These are phyloP conservation scores for Fusarium sambucinum DNA, from an alignment of 2,329 filamentous ascomycete genomes.

Conservation along the genomic window DNA sequence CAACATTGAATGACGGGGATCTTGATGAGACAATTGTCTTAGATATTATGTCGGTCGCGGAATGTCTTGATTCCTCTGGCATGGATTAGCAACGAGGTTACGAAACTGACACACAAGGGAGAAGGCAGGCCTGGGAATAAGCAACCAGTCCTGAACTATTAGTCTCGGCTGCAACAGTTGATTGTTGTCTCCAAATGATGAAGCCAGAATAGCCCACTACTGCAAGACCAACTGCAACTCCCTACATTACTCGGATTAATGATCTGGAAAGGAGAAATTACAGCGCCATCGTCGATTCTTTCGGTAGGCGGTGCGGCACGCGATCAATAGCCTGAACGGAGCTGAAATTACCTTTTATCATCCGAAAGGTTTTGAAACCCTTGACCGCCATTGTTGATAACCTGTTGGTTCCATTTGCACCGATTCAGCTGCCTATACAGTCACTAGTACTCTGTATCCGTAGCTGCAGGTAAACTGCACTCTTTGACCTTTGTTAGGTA, in stretches of 20 bases:
- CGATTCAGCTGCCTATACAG: slow-evolving; percentile 9
- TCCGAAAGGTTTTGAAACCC: background rate
- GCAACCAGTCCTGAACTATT: slow-evolving; percentile 5
- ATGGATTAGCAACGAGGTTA: slow-evolving; percentile 22
- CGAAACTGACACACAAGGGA: slow-evolving; percentile 37
- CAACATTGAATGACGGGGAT: slow-evolving; percentile 12
- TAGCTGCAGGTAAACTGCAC: slow-evolving; percentile 6
- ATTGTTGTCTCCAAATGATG: background rate
- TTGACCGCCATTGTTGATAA: slow-evolving; percentile 16
- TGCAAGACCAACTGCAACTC: slow-evolving; percentile 19
- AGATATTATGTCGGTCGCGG: slow-evolving; percentile 15
- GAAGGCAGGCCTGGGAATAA: slow-evolving; percentile 19
- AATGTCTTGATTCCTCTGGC: slow-evolving; percentile 34
- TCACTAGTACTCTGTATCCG: too few species aligned
- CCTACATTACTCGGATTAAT: slow-evolving; percentile 3
- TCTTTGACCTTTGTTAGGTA: background rate
- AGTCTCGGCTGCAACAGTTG: slow-evolving; percentile 16
- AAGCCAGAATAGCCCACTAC: slow-evolving; percentile 5
- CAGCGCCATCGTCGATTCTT: slow-evolving; percentile 5
- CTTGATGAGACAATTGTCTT: slow-evolving; percentile 14
- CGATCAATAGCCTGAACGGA: slow-evolving; percentile 40
- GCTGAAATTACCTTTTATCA: background rate
- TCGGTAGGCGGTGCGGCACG: slow-evolving; percentile 34
- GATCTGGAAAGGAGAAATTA: slow-evolving; percentile 6
- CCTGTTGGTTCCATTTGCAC: background rate